Evolutionary conservation across 1,284 basidiomycete genomes (phyloP), one percentile per base, ranked within the genome.

Genomic region (Volvariella surrecta): DNA sequence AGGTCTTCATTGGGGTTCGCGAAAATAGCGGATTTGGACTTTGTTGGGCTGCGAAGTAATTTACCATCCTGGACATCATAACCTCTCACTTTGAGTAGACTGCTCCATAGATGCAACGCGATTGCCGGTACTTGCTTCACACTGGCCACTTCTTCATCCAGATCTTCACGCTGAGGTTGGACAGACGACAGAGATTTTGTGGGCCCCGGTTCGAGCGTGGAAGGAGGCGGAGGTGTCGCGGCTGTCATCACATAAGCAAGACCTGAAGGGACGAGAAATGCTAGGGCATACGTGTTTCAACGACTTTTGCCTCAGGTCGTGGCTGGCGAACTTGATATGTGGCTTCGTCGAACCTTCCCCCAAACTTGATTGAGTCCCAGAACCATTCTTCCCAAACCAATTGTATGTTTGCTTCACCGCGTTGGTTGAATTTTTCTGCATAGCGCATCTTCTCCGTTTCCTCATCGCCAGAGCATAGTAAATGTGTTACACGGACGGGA

Each of bases 301-400:
- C 52, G 47, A 69, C 73, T 15, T 73, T 40, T 39, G 40, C 69
- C 48, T 72, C 68, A 1, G 81, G 81, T 37, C 78, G 67, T 3
- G 82, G 81, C 19, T 68, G 67, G 20, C 67, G 63, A 2, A 79
- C 72, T 41, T 70, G 62, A 54, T 87, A 87, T n/a, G 54, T 62
- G 3, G 60, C 64, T 56, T 84, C 82, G n/a, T 70, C 67, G 42
- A 71, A 67, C 50, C 50, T 43, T 72, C 83, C 87, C 45, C 78
- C 76, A 50, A 76, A 82, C 38, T 78, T 70, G 7, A 87, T 49
- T 24, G 71, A 88, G 51, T 90, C 88, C 81, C 82, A 85, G 49
- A 91, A 83, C 87, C 87, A 91, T 47, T 89, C 86, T 50, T 87
- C 84, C 80, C 87, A 89, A 1, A 91, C 76, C 2, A 89, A 63